phyloP scores from a whole-genome alignment of 1,284 basidiomycete species.

The Coniophora puteana region DNA sequence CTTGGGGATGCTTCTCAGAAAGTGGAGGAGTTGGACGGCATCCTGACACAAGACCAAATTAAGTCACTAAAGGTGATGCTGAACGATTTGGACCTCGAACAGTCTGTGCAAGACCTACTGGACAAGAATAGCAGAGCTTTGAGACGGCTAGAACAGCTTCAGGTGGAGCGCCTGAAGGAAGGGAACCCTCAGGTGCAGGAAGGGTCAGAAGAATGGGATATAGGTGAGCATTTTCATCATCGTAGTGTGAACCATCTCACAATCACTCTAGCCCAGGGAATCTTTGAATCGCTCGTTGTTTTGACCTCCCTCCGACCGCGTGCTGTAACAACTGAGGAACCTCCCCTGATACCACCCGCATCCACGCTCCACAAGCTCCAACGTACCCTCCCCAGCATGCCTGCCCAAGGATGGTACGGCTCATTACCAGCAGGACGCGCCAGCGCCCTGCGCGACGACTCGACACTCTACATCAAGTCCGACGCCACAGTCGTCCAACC shows the following conservation, averaged over 20 bases:
- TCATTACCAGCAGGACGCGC: slow-evolving; percentile 58
- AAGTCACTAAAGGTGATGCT: slow-evolving; percentile 53
- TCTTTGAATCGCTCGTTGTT: slow-evolving; percentile 63
- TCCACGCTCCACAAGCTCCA: slow-evolving; percentile 63
- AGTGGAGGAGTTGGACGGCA: slow-evolving; percentile 38
- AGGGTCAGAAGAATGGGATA: slow-evolving; percentile 75
- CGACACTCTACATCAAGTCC: slow-evolving; percentile 59
- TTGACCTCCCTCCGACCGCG: slow-evolving; percentile 70
- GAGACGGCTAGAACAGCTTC: slow-evolving; percentile 58
- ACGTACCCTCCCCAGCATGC: slow-evolving; percentile 56
- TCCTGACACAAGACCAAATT: slow-evolving; percentile 54
- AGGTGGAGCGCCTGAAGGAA: slow-evolving; percentile 47
- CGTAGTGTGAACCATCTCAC: slow-evolving; percentile 8
- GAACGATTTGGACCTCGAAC: slow-evolving; percentile 58
- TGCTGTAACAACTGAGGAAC: slow-evolving; percentile 33
- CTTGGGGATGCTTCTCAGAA: slow-evolving; percentile 8
- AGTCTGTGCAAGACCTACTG: slow-evolving; percentile 62
- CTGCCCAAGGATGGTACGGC: slow-evolving; percentile 68
- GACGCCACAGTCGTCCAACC: slow-evolving; percentile 36
- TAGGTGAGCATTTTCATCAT: slow-evolving; percentile 43
- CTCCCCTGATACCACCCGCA: slow-evolving; percentile 56
- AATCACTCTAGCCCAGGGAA: slow-evolving; percentile 55
- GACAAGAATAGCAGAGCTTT: slow-evolving; percentile 62
- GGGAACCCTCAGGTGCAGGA: slow-evolving; percentile 49
- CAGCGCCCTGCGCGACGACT: slow-evolving; percentile 66